Conservation (phyloP, 768 basidiomycete species). For the Myochromella boudieri region DNA sequence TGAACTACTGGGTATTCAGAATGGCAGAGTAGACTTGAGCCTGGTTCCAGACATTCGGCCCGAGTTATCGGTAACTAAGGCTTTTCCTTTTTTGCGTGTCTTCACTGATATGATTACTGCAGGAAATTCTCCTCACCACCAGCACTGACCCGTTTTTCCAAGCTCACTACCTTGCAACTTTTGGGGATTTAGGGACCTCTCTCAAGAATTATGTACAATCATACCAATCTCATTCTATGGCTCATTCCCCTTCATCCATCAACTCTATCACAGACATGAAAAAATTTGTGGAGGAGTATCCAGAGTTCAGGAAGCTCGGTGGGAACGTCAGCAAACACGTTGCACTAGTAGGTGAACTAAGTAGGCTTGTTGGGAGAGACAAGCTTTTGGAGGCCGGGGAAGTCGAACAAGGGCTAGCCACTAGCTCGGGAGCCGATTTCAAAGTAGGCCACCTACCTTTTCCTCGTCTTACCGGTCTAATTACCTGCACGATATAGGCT, state of each 20-base stretch:
- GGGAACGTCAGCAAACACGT: constrained; percentile 99
- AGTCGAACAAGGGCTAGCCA: constrained; percentile 94
- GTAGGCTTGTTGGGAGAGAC: constrained; percentile 82
- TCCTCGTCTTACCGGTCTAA: not conserved
- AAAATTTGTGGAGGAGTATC: constrained; percentile 95
- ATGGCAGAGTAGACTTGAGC: constrained; percentile 86
- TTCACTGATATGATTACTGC: constrained; percentile 8
- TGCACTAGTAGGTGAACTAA: constrained; percentile 93
- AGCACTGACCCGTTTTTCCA: constrained; percentile 94
- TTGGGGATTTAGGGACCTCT: constrained; percentile 92
- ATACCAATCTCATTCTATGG: constrained; percentile 82
- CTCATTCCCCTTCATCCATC: constrained; percentile 75
- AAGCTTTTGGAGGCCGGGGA: constrained; percentile 89
- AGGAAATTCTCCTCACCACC: constrained; percentile 94
- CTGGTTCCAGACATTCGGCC: constrained; percentile 82
- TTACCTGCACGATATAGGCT: constrained; percentile 42
- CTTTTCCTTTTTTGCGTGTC: constrained; percentile 1
- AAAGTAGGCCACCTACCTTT: constrained; percentile 48
- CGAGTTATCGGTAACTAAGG: constrained; percentile 71
- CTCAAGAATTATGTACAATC: constrained; percentile 92
- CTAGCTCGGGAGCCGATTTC: constrained; percentile 87
- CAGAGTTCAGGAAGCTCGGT: constrained; percentile 93
- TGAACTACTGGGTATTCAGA: constrained; percentile 89
- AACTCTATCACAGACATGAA: constrained; percentile 98
- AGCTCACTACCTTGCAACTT: constrained; percentile 86